Evolutionary conservation across 306 rosid genomes (phyloP).

Genomic region (Begonia peltatifolia): DNA sequence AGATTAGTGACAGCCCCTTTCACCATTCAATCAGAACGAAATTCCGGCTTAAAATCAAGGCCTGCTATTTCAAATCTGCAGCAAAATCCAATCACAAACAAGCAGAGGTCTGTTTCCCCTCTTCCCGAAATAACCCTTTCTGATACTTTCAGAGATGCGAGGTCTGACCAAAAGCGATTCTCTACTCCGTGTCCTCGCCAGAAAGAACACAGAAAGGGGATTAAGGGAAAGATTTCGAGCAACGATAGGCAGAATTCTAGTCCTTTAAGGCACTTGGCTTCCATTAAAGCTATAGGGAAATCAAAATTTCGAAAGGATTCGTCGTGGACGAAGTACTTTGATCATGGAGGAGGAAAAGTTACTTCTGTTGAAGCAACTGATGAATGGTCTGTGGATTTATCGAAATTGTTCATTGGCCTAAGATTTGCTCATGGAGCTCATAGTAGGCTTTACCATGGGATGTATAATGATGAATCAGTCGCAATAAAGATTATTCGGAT

Average conservation of each 20-base stretch:
- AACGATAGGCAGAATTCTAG: conserved; percentile 17
- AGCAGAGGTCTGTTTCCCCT: conserved; percentile 81
- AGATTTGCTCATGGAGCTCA: conserved; percentile 96
- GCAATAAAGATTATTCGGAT: conserved; percentile 67
- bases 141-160: conserved; percentile 57
- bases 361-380: conserved; percentile 58
- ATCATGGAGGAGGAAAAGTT: conserved; percentile 58
- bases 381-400: conserved; percentile 66
- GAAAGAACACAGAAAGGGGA: conserved; percentile 27
- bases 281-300: conserved; percentile 28
- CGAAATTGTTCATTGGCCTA: conserved; percentile 64
- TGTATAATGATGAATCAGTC: conserved; percentile 54
- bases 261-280: conserved; percentile 30
- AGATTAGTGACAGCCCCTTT: conserved; percentile 29
- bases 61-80: conserved; percentile 3
- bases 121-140: conserved; percentile 29
- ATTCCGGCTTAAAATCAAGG: conserved; percentile 34
- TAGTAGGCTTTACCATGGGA: conserved; percentile 88
- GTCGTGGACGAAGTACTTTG: conserved; percentile 59
- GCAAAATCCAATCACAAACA: conserved; percentile 2
- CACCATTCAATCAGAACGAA: conserved; percentile 17
- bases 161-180: conserved; percentile 47
- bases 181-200: conserved; percentile 56
- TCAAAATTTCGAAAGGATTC: conserved; percentile 42
- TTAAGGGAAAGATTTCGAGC: conserved; percentile 20